Percentiles rank a stretch among this genome's conserved stretches.
These are phyloP conservation scores for Penicillium coprophilum DNA, from an alignment of 495 filamentous ascomycete species.

Conservation along the genomic window DNA sequence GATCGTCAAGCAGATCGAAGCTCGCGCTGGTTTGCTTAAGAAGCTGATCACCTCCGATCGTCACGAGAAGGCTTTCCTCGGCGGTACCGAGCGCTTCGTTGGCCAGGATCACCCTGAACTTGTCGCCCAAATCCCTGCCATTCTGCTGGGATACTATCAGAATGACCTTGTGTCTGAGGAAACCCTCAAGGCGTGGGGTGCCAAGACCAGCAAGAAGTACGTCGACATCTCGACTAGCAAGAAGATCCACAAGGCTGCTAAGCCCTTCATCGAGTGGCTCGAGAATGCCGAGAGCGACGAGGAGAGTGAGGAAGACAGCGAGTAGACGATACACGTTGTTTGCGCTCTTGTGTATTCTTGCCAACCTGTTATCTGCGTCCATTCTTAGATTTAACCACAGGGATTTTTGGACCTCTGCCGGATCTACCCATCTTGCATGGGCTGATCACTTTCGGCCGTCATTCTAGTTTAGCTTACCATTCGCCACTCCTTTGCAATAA, in stretches of 20 bases:
- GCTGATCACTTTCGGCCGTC: conserved; percentile 2
- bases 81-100: conserved; percentile 91
- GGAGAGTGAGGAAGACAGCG: conserved; percentile 50
- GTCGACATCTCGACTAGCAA: conserved; percentile 86
- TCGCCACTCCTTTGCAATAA: conserved; percentile 27
- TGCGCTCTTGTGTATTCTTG: neutral
- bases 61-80: conserved; percentile 96
- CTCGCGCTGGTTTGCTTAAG: conserved; percentile 81
- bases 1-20: conserved; percentile 80
- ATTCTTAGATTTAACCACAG: neutral
- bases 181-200: conserved; percentile 84
- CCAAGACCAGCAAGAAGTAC: conserved; percentile 96
- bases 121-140: conserved; percentile 73
- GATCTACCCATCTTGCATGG: neutral
- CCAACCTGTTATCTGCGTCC: neutral
- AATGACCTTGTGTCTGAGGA: conserved; percentile 85
- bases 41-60: conserved; percentile 88
- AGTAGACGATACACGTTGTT: conserved; percentile 17
- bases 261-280: conserved; percentile 93
- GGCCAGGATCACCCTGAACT: conserved; percentile 79
- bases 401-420: neutral
- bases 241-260: conserved; percentile 92
- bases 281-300: conserved; percentile 87
- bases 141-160: conserved; percentile 84
- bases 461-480: conserved; percentile 26